Evolutionary conservation across 2,329 filamentous ascomycete species (phyloP).

Genomic region (Calonectria leucothoes): DNA sequence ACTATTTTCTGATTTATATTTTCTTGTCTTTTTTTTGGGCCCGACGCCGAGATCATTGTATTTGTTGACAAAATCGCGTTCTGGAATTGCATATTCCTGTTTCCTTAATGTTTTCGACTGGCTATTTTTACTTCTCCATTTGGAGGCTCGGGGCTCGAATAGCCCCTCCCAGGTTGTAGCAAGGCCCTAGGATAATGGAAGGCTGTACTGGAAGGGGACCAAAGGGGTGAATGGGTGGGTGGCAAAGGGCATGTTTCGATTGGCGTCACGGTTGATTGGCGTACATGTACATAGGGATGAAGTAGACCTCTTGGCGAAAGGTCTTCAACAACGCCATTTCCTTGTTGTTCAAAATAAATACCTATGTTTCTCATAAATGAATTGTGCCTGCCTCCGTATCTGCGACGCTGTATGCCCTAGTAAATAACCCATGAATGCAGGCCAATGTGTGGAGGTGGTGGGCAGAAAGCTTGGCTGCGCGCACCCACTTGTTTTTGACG

Average conservation of each 20-base stretch:
- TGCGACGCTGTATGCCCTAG: neutral
- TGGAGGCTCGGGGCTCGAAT: neutral
- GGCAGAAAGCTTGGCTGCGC: neutral
- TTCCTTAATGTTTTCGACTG: neutral
- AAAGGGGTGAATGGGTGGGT: conserved; percentile 4
- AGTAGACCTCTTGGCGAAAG: conserved; percentile 34
- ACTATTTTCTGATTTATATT: conserved; percentile 21
- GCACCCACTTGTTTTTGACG: neutral
- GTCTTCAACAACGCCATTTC: conserved; percentile 38
- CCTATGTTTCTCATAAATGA: neutral
- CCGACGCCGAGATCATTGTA: conserved; percentile 22
- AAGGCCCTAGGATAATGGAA: conserved; percentile 25
- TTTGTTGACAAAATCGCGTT: conserved; percentile 10
- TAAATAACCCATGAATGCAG: neutral
- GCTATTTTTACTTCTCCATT: neutral
- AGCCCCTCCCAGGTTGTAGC: conserved; percentile 4
- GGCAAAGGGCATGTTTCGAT: conserved; percentile 26
- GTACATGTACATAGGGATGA: conserved; percentile 39
- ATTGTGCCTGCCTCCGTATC: neutral
- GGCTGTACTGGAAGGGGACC: conserved; percentile 3
- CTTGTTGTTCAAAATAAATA: conserved; percentile 28
- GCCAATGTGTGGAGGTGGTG: neutral
- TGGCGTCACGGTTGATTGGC: conserved; percentile 30
- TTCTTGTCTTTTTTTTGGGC: conserved; percentile 16
- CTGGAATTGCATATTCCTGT: conserved; percentile 19